Base-by-base conservation (phyloP, 345 rosid species). In the Luvunga scandens region DNA sequence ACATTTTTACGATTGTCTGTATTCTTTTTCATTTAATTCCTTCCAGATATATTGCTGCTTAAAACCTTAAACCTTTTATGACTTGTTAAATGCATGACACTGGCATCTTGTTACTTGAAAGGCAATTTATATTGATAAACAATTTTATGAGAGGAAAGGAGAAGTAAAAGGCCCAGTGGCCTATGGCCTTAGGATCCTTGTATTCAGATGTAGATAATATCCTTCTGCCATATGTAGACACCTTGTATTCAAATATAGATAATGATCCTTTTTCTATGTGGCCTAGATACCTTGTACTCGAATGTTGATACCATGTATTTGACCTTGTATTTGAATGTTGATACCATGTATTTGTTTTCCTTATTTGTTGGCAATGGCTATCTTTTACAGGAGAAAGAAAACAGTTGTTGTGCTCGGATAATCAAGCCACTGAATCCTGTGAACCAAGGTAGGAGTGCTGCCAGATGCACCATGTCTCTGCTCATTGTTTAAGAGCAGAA, bases 401-500 rank as follows among this genome's bases (percentile, higher is more conserved):
- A 60, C 64, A 39, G 48, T 34, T 25, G 10, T 53, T 81, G 86
- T 86, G 90, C 87, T 75, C 82, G 76, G 74, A 77, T 89, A 62
- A 66, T 89, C 80, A 84, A 78, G 78, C 85, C 87, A 69, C 24
- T 39, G 34, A 80, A 70, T 78, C 81, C 86, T 72, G 24, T 56
- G 30, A 79, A 67, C 74, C 80, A 69, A 85, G 87, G 91, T 88
- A 79, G 66, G 77, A 69, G 19, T 21, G 30, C 9, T 56, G 65
- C 50, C 34, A 28, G 56, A 22, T 59, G 50, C 24, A 33, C 6
- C 5, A 48, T 76, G 30, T 66, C 6, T 34, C 18, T 48, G 45
- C 27, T 62, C 38, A 22, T 42, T 53, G 9, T 61, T 48, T 16
- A 57, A 30, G 28, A 34, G 53, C 42, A 25, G 25, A 69, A 2